These are phyloP conservation scores for Ceratobasidium sp. DNA, from an alignment of 1,284 basidiomycete species.

Conservation along the genomic window DNA sequence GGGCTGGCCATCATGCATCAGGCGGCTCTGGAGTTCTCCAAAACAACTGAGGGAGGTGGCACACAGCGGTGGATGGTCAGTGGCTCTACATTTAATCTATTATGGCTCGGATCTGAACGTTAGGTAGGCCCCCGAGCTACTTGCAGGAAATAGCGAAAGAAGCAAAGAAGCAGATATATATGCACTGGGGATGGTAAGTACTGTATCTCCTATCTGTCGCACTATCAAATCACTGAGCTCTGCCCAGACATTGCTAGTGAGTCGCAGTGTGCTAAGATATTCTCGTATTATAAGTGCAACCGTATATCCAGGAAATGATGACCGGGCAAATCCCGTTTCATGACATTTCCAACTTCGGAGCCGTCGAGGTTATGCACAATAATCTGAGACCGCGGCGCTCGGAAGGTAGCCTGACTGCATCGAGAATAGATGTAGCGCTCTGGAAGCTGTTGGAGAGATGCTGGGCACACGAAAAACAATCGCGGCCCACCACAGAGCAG, in stretches of 20 bases:
- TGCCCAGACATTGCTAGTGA: too few relatives aligned
- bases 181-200: constrained; percentile 1
- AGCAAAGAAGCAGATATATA: constrained; percentile 16
- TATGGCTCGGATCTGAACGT: background rate
- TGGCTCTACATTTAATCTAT: background rate
- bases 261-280: too few relatives aligned
- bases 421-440: too few relatives aligned
- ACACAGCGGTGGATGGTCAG: constrained; percentile 10
- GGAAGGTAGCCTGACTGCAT: too few relatives aligned
- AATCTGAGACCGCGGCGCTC: background rate
- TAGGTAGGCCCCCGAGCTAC: background rate
- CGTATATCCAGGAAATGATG: background rate
- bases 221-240: background rate
- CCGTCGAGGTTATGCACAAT: background rate
- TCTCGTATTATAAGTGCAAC: background rate
- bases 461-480: too few relatives aligned
- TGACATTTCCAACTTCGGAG: background rate
- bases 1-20: constrained; percentile 24
- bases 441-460: too few relatives aligned
- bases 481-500: too few relatives aligned
- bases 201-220: too few relatives aligned
- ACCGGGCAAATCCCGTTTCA: background rate
- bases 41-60: background rate
- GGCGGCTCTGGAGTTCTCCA: constrained; percentile 6
- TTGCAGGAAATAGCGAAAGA: background rate